These are phyloP conservation scores for Podospora bellae-mahoneyi DNA, from an alignment of 495 filamentous ascomycete genomes.

Conservation along the genomic window DNA sequence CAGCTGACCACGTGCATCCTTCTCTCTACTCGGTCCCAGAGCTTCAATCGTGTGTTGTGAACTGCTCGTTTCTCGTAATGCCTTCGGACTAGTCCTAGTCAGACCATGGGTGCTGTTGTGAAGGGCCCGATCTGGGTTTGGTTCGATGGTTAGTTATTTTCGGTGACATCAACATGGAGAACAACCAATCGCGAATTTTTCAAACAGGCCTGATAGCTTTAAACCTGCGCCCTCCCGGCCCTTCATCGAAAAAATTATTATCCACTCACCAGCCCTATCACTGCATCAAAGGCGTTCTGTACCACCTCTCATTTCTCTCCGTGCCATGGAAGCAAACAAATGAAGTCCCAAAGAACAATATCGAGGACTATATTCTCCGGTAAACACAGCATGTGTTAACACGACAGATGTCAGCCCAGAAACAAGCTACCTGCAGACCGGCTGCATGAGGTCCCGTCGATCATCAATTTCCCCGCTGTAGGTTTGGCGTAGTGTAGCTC, in stretches of 20 bases:
- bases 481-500: background rate
- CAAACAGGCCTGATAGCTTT: no score
- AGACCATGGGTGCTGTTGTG: background rate
- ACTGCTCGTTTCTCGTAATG: background rate
- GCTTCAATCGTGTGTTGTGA: background rate
- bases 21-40: background rate
- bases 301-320: background rate
- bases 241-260: conserved; percentile 1
- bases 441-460: background rate
- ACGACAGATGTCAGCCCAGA: background rate
- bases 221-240: background rate
- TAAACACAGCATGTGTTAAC: background rate
- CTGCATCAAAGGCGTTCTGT: background rate
- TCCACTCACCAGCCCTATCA: conserved; percentile 11
- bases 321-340: background rate
- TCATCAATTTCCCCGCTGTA: background rate
- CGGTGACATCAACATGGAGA: background rate
- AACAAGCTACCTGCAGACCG: background rate
- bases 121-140: no score
- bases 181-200: background rate
- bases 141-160: background rate
- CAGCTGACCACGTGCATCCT: background rate
- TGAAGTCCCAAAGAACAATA: background rate
- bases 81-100: background rate
- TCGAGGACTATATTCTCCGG: background rate